Evolutionary conservation across 495 filamentous ascomycete species (phyloP).

Genomic region (Aspergillus haitiensis): DNA sequence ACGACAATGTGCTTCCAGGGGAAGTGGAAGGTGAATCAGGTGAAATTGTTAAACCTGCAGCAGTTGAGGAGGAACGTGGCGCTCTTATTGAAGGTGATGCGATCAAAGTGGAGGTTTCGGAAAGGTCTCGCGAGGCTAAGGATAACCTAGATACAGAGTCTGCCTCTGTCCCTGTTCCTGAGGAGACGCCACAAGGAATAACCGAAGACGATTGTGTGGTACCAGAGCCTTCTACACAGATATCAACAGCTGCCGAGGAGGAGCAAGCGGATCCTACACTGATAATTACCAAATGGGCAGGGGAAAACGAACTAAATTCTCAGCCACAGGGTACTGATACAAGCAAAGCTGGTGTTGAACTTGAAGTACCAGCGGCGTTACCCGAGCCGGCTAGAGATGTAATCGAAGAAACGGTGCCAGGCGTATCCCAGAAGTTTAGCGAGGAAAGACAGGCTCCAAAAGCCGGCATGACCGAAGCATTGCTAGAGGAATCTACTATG

Average conservation of each 20-base stretch:
- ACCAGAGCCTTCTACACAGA: conserved; percentile 5
- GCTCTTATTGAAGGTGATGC: not conserved
- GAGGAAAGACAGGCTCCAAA: not conserved
- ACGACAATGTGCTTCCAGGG: not conserved
- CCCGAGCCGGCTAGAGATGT: not conserved
- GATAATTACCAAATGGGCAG: conserved; percentile 36
- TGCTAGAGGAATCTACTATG: not conserved
- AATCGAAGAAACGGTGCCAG: not conserved
- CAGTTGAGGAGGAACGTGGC: not conserved
- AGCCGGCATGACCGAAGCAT: not conserved
- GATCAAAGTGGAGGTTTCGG: not conserved
- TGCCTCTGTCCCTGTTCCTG: not conserved
- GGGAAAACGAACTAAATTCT: conserved; percentile 17
- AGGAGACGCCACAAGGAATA: not conserved
- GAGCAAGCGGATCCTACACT: conserved; percentile 1
- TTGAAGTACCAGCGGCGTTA: not conserved
- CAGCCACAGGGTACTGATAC: not conserved
- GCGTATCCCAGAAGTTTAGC: not conserved
- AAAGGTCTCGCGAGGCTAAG: not conserved
- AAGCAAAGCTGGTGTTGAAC: not conserved
- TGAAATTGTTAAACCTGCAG: not conserved
- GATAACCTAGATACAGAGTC: not conserved
- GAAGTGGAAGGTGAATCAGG: not conserved
- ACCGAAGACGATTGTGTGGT: not conserved
- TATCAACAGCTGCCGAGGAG: not conserved